Evolutionary conservation across 2,329 filamentous ascomycete species (phyloP).

Genomic region (Pseudocercospora pini-densiflorae): DNA sequence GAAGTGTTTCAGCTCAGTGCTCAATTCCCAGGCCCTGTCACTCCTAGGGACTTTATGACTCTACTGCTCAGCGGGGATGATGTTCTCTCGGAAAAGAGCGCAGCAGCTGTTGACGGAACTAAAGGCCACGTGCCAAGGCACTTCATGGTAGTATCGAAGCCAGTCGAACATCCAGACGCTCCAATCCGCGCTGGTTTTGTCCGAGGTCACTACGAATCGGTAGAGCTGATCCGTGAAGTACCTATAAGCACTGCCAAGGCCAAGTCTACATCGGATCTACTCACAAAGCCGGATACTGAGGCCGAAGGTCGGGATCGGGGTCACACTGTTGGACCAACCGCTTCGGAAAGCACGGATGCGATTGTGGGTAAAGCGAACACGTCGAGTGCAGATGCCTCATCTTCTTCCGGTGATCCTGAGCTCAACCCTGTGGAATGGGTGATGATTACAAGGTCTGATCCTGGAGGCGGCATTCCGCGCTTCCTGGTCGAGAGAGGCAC

Average conservation of each 20-base stretch:
- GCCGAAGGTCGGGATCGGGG: constrained; percentile 36
- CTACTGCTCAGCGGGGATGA: constrained; percentile 70
- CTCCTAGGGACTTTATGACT: constrained; percentile 85
- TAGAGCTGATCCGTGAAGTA: constrained; percentile 88
- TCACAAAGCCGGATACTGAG: constrained; percentile 18
- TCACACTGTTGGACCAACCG: constrained; percentile 48
- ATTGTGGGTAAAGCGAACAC: constrained; percentile 43
- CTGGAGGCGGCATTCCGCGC: constrained; percentile 82
- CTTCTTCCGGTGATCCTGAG: constrained; percentile 52
- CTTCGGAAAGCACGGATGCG: constrained; percentile 43
- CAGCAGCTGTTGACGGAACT: constrained; percentile 35
- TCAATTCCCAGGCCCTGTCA: constrained; percentile 86
- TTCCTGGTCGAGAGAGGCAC: constrained; percentile 93
- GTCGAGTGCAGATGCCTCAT: constrained; percentile 24
- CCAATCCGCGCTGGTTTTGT: constrained; percentile 74
- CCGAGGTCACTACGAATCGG: constrained; percentile 84
- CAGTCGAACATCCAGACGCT: constrained; percentile 76
- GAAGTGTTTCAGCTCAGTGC: constrained; percentile 86
- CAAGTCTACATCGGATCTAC: constrained; percentile 38
- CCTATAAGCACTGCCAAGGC: constrained; percentile 55
- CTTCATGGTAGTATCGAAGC: constrained; percentile 87
- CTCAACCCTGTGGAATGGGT: constrained; percentile 81
- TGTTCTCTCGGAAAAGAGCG: constrained; percentile 55
- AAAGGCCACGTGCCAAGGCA: constrained; percentile 61
- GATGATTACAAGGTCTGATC: constrained; percentile 89